phyloP scores from a whole-genome alignment of 345 rosid genomes.

The Syzygium jambos region DNA sequence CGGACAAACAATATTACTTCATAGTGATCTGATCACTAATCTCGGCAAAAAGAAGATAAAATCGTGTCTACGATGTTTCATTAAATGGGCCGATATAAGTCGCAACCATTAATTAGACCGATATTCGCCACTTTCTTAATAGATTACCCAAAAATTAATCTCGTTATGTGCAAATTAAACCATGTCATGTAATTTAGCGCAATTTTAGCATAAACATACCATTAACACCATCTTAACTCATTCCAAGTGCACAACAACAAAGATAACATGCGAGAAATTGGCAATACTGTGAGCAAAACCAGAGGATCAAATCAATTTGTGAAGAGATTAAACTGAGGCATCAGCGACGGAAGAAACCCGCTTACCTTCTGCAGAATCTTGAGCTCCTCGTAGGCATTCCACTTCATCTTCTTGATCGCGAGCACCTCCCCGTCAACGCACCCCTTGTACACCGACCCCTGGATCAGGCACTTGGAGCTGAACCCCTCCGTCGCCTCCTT shows the following conservation, averaged over 20 bases:
- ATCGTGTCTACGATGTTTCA: neutral
- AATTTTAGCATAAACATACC: neutral
- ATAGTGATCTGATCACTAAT: neutral
- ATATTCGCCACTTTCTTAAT: neutral
- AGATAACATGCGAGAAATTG: neutral
- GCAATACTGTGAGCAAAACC: neutral
- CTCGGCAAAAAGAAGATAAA: neutral
- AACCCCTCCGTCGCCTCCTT: slow-evolving; percentile 53
- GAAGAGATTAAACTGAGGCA: neutral
- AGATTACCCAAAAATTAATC: neutral
- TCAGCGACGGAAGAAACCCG: neutral
- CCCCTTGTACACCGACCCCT: slow-evolving; percentile 64
- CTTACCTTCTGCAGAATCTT: slow-evolving; percentile 72
- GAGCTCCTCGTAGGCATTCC: slow-evolving; percentile 71
- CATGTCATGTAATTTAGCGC: neutral
- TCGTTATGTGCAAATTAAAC: neutral
- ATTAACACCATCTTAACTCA: neutral
- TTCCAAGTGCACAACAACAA: neutral
- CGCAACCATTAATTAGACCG: neutral
- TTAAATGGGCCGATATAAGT: neutral
- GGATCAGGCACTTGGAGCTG: slow-evolving; percentile 33
- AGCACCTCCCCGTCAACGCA: slow-evolving; percentile 35
- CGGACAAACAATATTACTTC: neutral
- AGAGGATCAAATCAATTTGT: neutral
- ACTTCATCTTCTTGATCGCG: slow-evolving; percentile 70